These are phyloP conservation scores for Tinospora cordifolia DNA, from an alignment of 164 flowering plant genomes.

Conservation along the genomic window DNA sequence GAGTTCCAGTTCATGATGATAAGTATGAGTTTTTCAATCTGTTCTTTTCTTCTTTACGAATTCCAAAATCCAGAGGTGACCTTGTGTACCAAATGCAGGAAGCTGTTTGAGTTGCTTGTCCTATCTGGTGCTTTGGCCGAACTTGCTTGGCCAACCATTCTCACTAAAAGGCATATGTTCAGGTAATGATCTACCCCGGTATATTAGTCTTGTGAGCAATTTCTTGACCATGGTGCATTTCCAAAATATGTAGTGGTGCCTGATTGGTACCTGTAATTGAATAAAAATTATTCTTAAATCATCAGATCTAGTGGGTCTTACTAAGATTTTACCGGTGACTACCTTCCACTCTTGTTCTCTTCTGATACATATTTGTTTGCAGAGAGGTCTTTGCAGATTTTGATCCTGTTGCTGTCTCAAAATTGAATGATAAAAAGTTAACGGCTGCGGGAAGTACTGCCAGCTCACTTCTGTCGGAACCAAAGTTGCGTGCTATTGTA, in stretches of 20 bases:
- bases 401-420: constrained; percentile 30
- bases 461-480: constrained; percentile 29
- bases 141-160: constrained; percentile 61
- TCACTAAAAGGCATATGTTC: constrained; percentile 49
- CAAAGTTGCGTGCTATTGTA: constrained; percentile 28
- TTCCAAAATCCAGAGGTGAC: too few relatives aligned
- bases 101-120: constrained; percentile 54
- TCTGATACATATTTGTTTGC: too few relatives aligned
- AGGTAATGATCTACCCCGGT: constrained; percentile 12
- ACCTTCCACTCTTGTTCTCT: too few relatives aligned
- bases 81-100: constrained; percentile 16
- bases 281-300: too few relatives aligned
- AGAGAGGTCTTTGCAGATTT: constrained; percentile 32
- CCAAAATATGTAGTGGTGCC: too few relatives aligned
- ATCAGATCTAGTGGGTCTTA: too few relatives aligned
- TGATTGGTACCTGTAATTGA: too few relatives aligned
- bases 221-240: too few relatives aligned
- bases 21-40: constrained; percentile 20
- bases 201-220: too few relatives aligned
- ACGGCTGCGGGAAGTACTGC: constrained; percentile 27
- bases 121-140: constrained; percentile 67
- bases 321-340: too few relatives aligned
- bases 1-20: constrained; percentile 72
- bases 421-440: constrained; percentile 31
- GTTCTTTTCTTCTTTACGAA: too few relatives aligned